Evolutionary conservation across 2,329 filamentous ascomycete genomes (phyloP), one percentile per base, ranked within the genome.

Genomic region (Pseudocercospora ulei): DNA sequence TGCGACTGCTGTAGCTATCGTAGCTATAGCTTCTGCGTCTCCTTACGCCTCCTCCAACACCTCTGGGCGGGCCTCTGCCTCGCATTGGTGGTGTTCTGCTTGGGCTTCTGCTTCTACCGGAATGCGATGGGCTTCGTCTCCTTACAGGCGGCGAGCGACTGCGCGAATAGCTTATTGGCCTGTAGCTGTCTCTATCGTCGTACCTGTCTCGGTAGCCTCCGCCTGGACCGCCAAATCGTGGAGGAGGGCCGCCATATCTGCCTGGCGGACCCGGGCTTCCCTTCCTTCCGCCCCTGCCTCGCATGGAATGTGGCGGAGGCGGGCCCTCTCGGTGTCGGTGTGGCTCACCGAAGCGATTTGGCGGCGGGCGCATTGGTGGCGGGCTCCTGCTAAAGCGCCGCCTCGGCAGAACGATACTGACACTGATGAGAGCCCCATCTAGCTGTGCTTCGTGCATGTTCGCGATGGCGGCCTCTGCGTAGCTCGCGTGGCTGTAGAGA

Each of bases 371-470:
- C 35, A 80, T 76, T 3, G 73, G 73, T 1, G 84, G 84, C 9
- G 87, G 87, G 29, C 81, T 76, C 11, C 76, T 77, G 4, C 83
- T 87, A 55, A 94, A 83, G 52, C 85, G 84, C 54, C 82, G 78
- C 34, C 82, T 76, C 0, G 85, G 85, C 22, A 93, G 69, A 16
- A 94, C 84, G 50, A 95, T 90, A 28, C 83, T 90, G 33, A 95
- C 87, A 55, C 80, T 81, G 56, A 95, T 78, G 24, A 77, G 70
- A 13, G 79, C 76, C 35, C 86, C 86, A 61, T 95, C 87, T 16
- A 51, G 29, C 57, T 93, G 83, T n/a, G 83, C 85, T 65, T 98
- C 90, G 62, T 98, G 90, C 90, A 98, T 96, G 59, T 93, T 83
- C 11, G 87, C 39, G 17, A 51, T 92, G 17, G 90, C 90, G 8